A percentile compares a stretch with the other conserved stretches of the same genome.
Evolutionary conservation across 768 basidiomycete genomes (phyloP).

Genomic region (Chalciporus pseudorubinellus): DNA sequence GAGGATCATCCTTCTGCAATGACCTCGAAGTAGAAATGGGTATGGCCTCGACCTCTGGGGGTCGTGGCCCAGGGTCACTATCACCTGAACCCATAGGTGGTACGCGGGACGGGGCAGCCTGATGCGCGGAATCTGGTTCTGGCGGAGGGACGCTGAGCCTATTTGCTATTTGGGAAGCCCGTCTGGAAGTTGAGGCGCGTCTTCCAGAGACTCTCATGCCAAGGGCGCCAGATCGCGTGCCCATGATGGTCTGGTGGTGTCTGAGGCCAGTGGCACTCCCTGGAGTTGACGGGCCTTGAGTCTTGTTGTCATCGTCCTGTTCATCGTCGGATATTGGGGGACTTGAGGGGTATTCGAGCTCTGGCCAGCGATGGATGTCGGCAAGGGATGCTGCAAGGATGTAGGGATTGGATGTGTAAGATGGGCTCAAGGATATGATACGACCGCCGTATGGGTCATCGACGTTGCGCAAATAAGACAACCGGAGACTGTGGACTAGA

Average conservation of each 20-base stretch:
- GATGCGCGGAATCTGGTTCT: constrained; percentile 9
- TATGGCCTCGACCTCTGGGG: constrained; percentile 8
- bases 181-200: constrained; percentile 51
- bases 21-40: not conserved
- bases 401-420: constrained; percentile 80
- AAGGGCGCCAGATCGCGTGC: constrained; percentile 60
- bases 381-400: constrained; percentile 77
- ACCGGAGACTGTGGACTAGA: constrained; percentile 80
- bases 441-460: constrained; percentile 84
- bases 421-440: constrained; percentile 75
- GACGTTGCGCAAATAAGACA: constrained; percentile 84
- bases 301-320: constrained; percentile 38
- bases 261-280: constrained; percentile 59
- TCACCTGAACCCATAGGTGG: constrained; percentile 9
- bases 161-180: constrained; percentile 34
- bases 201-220: constrained; percentile 78
- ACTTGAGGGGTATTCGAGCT: constrained; percentile 67
- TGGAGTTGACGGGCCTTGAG: constrained; percentile 34
- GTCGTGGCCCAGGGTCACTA: constrained; percentile 5
- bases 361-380: constrained; percentile 81
- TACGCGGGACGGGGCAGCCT: constrained; percentile 10
- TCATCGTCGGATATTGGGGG: constrained; percentile 77
- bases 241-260: constrained; percentile 90
- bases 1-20: constrained; percentile 13
- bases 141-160: constrained; percentile 5